Percentiles rank a stretch among this genome's conserved stretches.
These are phyloP conservation scores for Lepidium aucheri DNA, from an alignment of 345 rosid species.

Conservation along the genomic window DNA sequence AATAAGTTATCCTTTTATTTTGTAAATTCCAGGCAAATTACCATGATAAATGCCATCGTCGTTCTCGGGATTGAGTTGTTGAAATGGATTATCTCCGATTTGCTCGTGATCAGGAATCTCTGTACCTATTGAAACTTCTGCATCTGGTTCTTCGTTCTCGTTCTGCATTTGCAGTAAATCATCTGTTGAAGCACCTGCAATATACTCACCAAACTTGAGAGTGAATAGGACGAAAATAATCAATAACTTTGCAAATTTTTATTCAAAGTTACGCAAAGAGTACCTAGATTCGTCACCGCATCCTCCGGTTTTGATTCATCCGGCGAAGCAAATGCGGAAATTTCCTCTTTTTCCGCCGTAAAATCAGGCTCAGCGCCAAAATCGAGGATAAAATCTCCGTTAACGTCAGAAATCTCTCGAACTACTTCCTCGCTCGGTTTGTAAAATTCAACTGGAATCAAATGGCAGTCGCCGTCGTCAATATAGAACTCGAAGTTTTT, in stretches of 20 bases:
- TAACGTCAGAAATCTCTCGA: constrained; percentile 30
- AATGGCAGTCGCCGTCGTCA: constrained; percentile 55
- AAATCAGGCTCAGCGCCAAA: constrained; percentile 39
- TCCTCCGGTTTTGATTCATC: constrained; percentile 18
- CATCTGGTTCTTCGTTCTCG: constrained; percentile 57
- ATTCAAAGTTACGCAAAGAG: background rate
- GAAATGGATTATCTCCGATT: constrained; percentile 37
- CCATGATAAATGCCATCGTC: background rate
- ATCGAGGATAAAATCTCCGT: constrained; percentile 70
- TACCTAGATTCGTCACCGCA: constrained; percentile 9
- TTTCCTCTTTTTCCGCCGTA: constrained; percentile 25
- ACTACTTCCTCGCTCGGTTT: constrained; percentile 40
- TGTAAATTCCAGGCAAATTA: constrained; percentile 1
- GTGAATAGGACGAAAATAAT: background rate
- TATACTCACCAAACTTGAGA: background rate
- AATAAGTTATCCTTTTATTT: background rate
- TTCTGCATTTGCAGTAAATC: constrained; percentile 31
- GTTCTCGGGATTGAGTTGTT: constrained; percentile 20
- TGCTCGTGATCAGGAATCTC: constrained; percentile 80
- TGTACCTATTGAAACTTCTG: constrained; percentile 74
- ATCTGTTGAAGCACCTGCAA: constrained; percentile 19
- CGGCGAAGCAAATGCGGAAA: constrained; percentile 13
- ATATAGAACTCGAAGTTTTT: constrained; percentile 77
- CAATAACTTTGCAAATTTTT: background rate
- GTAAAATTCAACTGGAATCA: constrained; percentile 69